Base-by-base conservation (phyloP, 2,329 filamentous ascomycete species). In the Talaromyces piceae region DNA sequence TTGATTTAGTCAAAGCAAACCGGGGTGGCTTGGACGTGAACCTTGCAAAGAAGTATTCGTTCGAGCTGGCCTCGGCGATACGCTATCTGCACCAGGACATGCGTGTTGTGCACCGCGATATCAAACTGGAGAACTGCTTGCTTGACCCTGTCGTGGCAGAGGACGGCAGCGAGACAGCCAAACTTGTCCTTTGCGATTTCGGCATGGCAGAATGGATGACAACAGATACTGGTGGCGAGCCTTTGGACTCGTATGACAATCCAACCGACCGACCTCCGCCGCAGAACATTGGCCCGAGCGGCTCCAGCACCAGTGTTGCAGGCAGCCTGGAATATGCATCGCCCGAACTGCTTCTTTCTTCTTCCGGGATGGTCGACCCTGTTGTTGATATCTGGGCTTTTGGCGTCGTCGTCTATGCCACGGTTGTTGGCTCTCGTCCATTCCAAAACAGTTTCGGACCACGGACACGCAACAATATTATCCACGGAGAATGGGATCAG, bases 101-200 rank as follows among this genome's bases (percentile, higher is more conserved):
- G 22, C 76, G 78, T 25, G 76, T 86, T 23, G 81, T 84, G 22
- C 83, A 86, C 61, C 75, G 83, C 45, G 83, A 86, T 62, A 77
- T 86, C 61, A 86, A 86, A 63, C 75, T 86, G 22, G 83, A 86
- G 61, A 86, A 86, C 57, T 84, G 82, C 57, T 75, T 86, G 2
- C 60, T 86, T 30, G 80, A 84, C 58, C 76, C 78, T 56, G 69
- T 76, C 16, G 68, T 68, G 5, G 67, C 72, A 3, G 63, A 73
- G 6, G 73, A 76, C 4, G 73, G 73, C 8, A 65, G 64, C 0
- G 70, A 77, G 31, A 74, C 77, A 13, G 81, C 80, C 7, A 76
- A 77, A 30, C 61, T 86, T 5, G 76, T 83, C 4, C 73, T 86
- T 4, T 85, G 82, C 64, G 83, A 86, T 61, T 86, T 86, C 60